A percentile compares a stretch with the other conserved stretches of the same genome.
phyloP scores from a whole-genome alignment of 2,329 filamentous ascomycete species.

The Fusarium sp. region DNA sequence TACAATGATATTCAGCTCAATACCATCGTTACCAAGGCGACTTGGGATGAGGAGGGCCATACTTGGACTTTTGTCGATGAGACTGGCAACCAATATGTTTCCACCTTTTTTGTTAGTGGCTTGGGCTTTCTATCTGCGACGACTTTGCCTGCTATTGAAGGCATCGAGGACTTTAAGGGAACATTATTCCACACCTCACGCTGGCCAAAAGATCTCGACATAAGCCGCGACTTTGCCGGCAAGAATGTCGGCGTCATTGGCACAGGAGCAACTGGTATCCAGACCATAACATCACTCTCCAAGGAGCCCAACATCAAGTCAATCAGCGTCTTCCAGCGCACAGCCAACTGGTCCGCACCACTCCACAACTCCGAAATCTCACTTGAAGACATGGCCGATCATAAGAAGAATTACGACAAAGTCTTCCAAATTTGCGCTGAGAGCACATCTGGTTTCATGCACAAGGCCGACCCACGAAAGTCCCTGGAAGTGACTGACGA shows the following conservation, averaged over 20 bases:
- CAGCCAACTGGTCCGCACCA: conserved; percentile 44
- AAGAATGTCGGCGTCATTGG: conserved; percentile 32
- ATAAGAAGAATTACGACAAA: conserved; percentile 27
- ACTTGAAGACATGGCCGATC: conserved; percentile 6
- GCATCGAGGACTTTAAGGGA: conserved; percentile 29
- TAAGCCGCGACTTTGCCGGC: conserved; percentile 10
- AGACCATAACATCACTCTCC: conserved; percentile 29
- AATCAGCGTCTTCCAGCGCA: conserved; percentile 49
- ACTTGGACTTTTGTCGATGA: conserved; percentile 21
- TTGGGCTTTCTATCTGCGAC: conserved; percentile 32
- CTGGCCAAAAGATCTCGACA: conserved; percentile 23
- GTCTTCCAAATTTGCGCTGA: conserved; percentile 22
- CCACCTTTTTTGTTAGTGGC: conserved; percentile 31
- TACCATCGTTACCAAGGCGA: conserved; percentile 9
- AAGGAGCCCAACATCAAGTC: conserved; percentile 49
- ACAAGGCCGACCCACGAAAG: conserved; percentile 32
- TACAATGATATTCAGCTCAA: conserved; percentile 51
- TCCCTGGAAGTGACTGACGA: conserved; percentile 14
- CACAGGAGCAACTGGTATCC: conserved; percentile 36
- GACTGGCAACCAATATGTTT: neutral
- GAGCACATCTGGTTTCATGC: conserved; percentile 30
- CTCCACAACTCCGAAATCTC: conserved; percentile 37
- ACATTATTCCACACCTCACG: conserved; percentile 28
- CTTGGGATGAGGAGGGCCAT: conserved; percentile 2
- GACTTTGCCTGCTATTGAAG: conserved; percentile 18